These are phyloP conservation scores for Neurospora sp. DNA, from an alignment of 2,329 filamentous ascomycete genomes.

Conservation along the genomic window DNA sequence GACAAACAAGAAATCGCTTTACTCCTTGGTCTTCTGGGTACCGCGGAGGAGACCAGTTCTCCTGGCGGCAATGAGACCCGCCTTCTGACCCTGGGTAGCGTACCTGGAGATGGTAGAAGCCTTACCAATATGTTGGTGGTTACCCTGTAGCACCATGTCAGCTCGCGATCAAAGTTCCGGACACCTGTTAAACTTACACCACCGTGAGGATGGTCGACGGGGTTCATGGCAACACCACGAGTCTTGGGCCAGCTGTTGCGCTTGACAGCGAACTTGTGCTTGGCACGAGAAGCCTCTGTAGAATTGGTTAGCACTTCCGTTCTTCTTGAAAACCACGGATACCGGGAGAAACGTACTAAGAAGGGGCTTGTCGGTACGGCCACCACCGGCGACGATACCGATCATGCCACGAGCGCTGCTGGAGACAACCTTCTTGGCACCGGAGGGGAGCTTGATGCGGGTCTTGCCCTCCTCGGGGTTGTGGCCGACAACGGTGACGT, in stretches of 20 bases:
- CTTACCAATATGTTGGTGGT: conserved; percentile 99
- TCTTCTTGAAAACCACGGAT: conserved; percentile 10
- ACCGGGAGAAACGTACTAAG: conserved; percentile 54
- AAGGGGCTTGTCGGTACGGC: conserved; percentile 98
- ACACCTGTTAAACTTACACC: conserved; percentile 47
- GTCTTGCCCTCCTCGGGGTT: conserved; percentile 99
- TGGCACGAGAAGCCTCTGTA: conserved; percentile 94
- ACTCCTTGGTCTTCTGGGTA: conserved; percentile 99
- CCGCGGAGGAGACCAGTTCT: conserved; percentile 99
- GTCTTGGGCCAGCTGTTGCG: conserved; percentile 99
- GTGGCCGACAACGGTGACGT: conserved; percentile 95
- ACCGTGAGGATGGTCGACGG: conserved; percentile 97
- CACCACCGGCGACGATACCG: conserved; percentile 98
- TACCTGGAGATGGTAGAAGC: conserved; percentile 98
- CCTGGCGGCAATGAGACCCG: conserved; percentile 98
- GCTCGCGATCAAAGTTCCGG: conserved; percentile 12
- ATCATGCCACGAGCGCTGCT: conserved; percentile 95
- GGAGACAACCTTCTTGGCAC: conserved; percentile 98
- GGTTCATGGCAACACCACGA: conserved; percentile 99
- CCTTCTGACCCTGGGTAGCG: conserved; percentile 98
- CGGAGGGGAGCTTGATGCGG: conserved; percentile 96
- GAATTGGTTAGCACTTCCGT: conserved; percentile 28
- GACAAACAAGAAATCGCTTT: conserved; percentile 47
- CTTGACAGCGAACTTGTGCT: conserved; percentile 99
- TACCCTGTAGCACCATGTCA: conserved; percentile 58